Evolutionary conservation across 2,329 filamentous ascomycete species (phyloP).

Genomic region (Emergomyces africanus): DNA sequence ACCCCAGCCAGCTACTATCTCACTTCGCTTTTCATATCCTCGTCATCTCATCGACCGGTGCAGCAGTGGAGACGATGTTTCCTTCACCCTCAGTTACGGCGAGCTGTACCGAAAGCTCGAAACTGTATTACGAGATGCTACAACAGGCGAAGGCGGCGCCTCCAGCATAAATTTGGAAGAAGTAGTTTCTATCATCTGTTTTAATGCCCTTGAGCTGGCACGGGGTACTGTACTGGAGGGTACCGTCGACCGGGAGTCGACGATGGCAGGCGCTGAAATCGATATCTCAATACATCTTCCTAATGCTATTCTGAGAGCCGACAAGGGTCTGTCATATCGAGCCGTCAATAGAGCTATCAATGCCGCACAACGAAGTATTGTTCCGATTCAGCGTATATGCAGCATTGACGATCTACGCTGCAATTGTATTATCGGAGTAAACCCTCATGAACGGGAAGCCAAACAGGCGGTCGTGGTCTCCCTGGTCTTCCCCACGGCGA

Average conservation of each 20-base stretch:
- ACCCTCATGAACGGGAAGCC: constrained; percentile 38
- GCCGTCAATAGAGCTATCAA: constrained; percentile 17
- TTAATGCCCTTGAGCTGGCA: neutral
- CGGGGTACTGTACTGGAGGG: neutral
- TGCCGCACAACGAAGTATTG: constrained; percentile 10
- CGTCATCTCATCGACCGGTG: constrained; percentile 25
- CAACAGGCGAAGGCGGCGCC: neutral
- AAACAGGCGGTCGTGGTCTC: constrained; percentile 37
- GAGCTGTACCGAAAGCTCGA: constrained; percentile 33
- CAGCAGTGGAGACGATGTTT: constrained; percentile 32
- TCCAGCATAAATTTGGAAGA: neutral
- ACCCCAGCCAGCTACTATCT: constrained; percentile 32
- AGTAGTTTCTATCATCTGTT: neutral
- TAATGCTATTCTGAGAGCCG: constrained; percentile 33
- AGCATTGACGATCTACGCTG: constrained; percentile 32
- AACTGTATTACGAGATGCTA: constrained; percentile 15
- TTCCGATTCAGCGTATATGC: constrained; percentile 25
- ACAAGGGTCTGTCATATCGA: constrained; percentile 30
- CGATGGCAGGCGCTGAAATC: constrained; percentile 19
- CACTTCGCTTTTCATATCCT: constrained; percentile 31
- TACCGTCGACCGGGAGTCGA: no score
- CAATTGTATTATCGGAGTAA: constrained; percentile 39
- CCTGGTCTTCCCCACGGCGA: constrained; percentile 23
- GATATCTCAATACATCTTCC: constrained; percentile 30
- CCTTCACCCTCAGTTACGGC: constrained; percentile 35